Evolutionary conservation across 2,329 filamentous ascomycete species (phyloP), one percentile per base, ranked within the genome.

Genomic region (Alternaria rosae): DNA sequence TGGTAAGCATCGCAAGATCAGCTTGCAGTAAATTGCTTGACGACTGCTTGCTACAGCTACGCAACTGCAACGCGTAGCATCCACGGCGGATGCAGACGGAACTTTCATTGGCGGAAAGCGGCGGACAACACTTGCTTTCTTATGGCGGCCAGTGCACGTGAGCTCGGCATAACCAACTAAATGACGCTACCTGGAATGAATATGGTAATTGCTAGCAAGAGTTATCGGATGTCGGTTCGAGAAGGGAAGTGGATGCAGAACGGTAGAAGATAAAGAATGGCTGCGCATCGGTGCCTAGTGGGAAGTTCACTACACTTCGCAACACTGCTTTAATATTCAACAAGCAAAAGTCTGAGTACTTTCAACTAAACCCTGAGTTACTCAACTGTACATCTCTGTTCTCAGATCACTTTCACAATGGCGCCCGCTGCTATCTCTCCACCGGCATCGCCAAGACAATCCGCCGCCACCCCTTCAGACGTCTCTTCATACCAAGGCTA

Each of bases 401-500:
- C 7, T 2, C 21, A 3, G 15, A 30, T 45, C 41, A 38, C 28
- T 44, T 48, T 35, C 53, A 72, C 21, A 26, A 77, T 78, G 74
- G 74, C 76, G 11, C 76, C 76, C 15, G 64, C 73, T 59, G 75
- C 76, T 47, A 76, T 78, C 52, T 78, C 80, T 57, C 79, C 80
- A 58, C 83, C 84, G 64, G 78, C 82, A 69, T 79, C 77, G n/a
- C 75, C 77, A 12, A 64, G 61, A 12, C 66, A 66, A 9, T 62
- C 69, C 23, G 62, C 67, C 43, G 57, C 70, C 23, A 62, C 66
- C n/a, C 66, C 72, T 15, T 69, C 69, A 32, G 74, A 77, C 75
- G 52, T 84, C 71, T 71, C 82, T 71, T 64, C 80, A 76, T 94
- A 97, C 83, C 87, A 88, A 64, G 93, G 92, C 76, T 97, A 97